Conservation (phyloP, 1,284 basidiomycete species). For the Crepidotus sp. region DNA sequence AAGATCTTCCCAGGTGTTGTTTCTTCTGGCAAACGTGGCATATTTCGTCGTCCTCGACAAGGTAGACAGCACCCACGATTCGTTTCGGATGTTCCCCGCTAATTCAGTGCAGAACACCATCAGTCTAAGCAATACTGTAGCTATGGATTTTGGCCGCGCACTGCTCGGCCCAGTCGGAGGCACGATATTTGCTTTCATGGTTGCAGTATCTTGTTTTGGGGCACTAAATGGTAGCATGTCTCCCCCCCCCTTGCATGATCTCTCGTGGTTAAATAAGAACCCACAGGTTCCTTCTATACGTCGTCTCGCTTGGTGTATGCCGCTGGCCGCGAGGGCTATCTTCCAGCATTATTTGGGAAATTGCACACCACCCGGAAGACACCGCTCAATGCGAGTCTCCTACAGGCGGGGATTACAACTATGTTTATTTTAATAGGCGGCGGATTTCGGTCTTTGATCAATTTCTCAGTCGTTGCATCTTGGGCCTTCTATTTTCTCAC, state of each 20-base stretch:
- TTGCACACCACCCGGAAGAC: slow-evolving; percentile 70
- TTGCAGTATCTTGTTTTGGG: slow-evolving; percentile 91
- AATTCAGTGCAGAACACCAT: slow-evolving; percentile 42
- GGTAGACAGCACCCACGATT: slow-evolving; percentile 33
- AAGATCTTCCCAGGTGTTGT: slow-evolving; percentile 44
- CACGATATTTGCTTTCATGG: slow-evolving; percentile 80
- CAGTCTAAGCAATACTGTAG: slow-evolving; percentile 84
- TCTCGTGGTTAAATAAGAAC: slow-evolving; percentile 16
- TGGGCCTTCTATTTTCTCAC: slow-evolving; percentile 93
- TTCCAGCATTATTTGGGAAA: slow-evolving; percentile 75
- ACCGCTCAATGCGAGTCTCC: slow-evolving; percentile 75
- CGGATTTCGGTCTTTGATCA: slow-evolving; percentile 81
- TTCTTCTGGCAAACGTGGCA: slow-evolving; percentile 77
- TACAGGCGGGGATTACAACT: slow-evolving; percentile 70
- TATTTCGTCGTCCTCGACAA: slow-evolving; percentile 94
- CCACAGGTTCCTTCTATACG: slow-evolving; percentile 70
- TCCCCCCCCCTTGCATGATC: not conserved
- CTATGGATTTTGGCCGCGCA: slow-evolving; percentile 86
- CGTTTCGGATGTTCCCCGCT: not conserved
- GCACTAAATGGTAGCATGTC: slow-evolving; percentile 73
- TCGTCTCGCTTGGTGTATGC: slow-evolving; percentile 80
- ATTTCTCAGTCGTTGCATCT: slow-evolving; percentile 79
- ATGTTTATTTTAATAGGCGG: slow-evolving; percentile 78
- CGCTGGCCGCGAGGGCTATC: slow-evolving; percentile 81
- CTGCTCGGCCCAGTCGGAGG: slow-evolving; percentile 84